These are phyloP conservation scores for Fragilaria crotonensis DNA, from an alignment of 108 stramenopile species.

Conservation along the genomic window DNA sequence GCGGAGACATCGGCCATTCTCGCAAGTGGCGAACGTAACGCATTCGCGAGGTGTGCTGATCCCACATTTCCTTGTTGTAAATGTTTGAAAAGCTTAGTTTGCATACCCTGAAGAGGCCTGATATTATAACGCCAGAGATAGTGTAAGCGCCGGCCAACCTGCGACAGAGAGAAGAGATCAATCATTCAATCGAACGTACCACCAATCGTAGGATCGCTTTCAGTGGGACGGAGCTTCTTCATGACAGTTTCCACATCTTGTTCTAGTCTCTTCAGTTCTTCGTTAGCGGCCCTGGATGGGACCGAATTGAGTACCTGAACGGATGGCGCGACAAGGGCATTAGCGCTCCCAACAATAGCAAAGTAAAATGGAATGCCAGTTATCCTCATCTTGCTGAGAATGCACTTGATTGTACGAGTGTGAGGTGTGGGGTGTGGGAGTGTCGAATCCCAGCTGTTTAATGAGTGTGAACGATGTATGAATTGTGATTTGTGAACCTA, in stretches of 20 bases:
- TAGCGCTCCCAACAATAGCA: too few relatives aligned
- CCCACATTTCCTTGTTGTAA: constrained; percentile 45
- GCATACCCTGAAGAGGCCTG: neutral
- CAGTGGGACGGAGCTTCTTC: neutral
- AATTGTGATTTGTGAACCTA: too few relatives aligned
- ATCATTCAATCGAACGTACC: neutral
- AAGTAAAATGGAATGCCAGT: too few relatives aligned
- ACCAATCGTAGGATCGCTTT: neutral
- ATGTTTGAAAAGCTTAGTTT: constrained; percentile 8
- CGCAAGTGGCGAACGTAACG: constrained; percentile 29
- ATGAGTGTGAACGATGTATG: too few relatives aligned
- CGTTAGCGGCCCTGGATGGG: too few relatives aligned
- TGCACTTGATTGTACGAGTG: too few relatives aligned
- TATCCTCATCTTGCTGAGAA: too few relatives aligned
- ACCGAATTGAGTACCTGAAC: too few relatives aligned
- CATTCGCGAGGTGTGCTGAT: constrained; percentile 27
- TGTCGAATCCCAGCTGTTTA: too few relatives aligned
- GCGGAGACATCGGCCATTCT: constrained; percentile 16
- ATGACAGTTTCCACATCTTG: neutral
- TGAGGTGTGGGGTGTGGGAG: too few relatives aligned
- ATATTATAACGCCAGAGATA: neutral
- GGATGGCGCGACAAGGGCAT: too few relatives aligned
- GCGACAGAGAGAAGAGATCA: neutral
- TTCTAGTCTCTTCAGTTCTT: too few relatives aligned
- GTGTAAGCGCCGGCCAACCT: neutral